Evolutionary conservation across 768 basidiomycete genomes (phyloP), one percentile per base, ranked within the genome.

Genomic region (Tubosaeta sp.): DNA sequence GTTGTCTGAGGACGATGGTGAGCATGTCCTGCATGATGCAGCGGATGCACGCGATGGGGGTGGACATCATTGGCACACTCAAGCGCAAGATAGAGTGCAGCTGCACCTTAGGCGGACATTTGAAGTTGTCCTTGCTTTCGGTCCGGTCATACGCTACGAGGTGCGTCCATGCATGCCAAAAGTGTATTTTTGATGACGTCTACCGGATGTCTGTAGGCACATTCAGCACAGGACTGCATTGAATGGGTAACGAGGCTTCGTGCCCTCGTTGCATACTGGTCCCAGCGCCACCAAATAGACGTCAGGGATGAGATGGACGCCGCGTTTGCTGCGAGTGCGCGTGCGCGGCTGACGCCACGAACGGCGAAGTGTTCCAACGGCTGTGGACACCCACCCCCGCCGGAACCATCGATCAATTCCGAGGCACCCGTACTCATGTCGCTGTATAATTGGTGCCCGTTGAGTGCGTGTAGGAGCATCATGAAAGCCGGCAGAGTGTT

Each of bases 241-340:
- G 93, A 97, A 62, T 97, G 94, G 95, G 82, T 96, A 44, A 77
- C 81, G 44, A 78, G 84, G 35, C 77, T 97, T 4, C 79, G 80
- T 16, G 79, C 79, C 24, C 75, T 94, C 30, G 69, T 85, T 35
- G 65, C 72, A 4, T 97, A 93, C 63, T 97, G 94, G 94, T 83
- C 78, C 48, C 75, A 80, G 41, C 78, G 85, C 19, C 87, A 93
- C 59, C 79, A 80, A 22, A 73, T 77, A 38, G 92, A 94, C 61
- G 85, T 91, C 13, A 75, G 75, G 53, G 77, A 85, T 50, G 90
- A 91, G 67, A 93, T 94, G 83, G 83, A 90, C 50, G 69, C 90
- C 35, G 80, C 83, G 16, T 81, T 84, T 63, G 69, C 57, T 18
- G 63, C 62, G 31, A 64, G 80, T 32, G 75, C 74, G 25, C 76